A percentile compares a stretch with the other conserved stretches of the same genome.
phyloP scores from a whole-genome alignment of 257 asterid species.

The Solanum bulbocastanum region DNA sequence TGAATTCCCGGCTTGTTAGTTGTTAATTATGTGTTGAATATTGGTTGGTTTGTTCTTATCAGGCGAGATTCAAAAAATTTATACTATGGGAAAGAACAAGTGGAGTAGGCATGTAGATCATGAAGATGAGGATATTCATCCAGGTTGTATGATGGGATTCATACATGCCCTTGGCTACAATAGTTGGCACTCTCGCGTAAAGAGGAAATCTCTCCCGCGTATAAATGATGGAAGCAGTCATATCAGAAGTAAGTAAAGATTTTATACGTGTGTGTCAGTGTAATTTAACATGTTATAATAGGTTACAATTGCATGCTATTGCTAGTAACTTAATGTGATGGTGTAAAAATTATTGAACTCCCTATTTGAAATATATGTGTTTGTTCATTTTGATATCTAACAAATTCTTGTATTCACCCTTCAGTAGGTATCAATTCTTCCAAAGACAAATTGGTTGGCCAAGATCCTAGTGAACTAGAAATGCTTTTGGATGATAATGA shows the following conservation, averaged over 20 bases:
- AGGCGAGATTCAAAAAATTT: neutral
- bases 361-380: neutral
- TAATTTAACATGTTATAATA: neutral
- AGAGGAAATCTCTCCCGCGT: conserved; percentile 27
- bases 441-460: neutral
- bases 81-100: conserved; percentile 42
- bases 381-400: neutral
- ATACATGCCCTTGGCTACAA: conserved; percentile 47
- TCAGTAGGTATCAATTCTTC: conserved; percentile 23
- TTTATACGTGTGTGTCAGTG: neutral
- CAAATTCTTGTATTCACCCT: neutral
- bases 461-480: conserved; percentile 22
- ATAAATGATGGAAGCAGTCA: conserved; percentile 12
- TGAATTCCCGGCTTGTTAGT: neutral
- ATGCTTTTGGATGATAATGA: conserved; percentile 28
- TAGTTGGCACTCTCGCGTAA: conserved; percentile 37
- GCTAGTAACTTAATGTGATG: neutral
- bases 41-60: neutral
- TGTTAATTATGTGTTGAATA: neutral
- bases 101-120: conserved; percentile 19
- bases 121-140: conserved; percentile 20
- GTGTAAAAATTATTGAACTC: neutral
- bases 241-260: conserved; percentile 11
- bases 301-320: neutral
- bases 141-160: conserved; percentile 57